phyloP scores from a whole-genome alignment of 257 asterid genomes.

The Fraxinus pennsylvanica region DNA sequence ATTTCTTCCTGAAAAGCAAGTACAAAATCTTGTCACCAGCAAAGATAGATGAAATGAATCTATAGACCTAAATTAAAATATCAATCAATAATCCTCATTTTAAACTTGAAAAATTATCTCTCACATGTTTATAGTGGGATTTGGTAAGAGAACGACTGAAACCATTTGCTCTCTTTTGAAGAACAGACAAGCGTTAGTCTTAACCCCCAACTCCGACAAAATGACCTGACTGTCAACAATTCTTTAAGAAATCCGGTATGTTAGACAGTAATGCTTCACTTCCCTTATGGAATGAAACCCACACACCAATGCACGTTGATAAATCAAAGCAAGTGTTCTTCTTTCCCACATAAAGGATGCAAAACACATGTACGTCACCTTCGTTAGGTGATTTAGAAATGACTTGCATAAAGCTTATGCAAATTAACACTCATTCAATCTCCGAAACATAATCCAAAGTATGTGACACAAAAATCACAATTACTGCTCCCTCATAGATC shows the following conservation, averaged over 20 bases:
- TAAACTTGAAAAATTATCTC: not conserved
- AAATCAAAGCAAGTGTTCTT: not conserved
- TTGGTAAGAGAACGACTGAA: not conserved
- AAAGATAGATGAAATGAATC: not conserved
- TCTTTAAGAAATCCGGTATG: not conserved
- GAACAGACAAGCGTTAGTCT: not conserved
- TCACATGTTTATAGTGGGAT: not conserved
- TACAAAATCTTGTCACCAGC: conserved; percentile 21
- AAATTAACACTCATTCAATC: not conserved
- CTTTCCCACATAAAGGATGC: not conserved
- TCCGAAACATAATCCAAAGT: not conserved
- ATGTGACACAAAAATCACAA: not conserved
- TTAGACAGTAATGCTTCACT: not conserved
- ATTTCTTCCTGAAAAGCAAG: conserved; percentile 65
- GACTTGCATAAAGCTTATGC: not conserved
- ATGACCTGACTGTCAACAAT: not conserved
- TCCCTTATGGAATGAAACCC: not conserved
- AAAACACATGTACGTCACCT: not conserved
- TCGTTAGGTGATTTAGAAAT: not conserved
- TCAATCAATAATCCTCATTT: not conserved
- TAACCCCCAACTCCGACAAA: not conserved
- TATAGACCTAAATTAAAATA: not conserved
- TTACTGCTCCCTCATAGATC: not conserved
- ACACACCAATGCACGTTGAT: not conserved
- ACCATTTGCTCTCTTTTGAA: not conserved